phyloP scores from a whole-genome alignment of 176 grass and related monocot genomes.

The Neostapfia colusana region DNA sequence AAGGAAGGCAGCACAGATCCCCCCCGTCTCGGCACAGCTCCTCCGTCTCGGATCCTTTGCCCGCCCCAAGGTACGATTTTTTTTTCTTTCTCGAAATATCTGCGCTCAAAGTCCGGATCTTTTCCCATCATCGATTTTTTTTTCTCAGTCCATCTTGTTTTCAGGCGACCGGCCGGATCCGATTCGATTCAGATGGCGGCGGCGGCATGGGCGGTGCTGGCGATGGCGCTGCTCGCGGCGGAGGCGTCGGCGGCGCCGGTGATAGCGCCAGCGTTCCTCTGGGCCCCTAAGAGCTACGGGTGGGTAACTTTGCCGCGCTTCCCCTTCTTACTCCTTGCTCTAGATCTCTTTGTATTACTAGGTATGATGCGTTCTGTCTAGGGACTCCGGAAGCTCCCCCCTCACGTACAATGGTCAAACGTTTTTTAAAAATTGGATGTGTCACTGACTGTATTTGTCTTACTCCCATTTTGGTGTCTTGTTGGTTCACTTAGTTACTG shows the following conservation, averaged over 20 bases:
- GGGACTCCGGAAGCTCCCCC: no score
- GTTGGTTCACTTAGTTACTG: constrained; percentile 22
- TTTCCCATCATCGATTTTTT: background rate
- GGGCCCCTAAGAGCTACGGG: no score
- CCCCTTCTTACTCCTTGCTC: no score
- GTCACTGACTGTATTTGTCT: background rate
- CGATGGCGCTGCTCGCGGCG: no score
- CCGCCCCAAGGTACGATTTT: constrained; percentile 25
- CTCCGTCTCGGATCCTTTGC: background rate
- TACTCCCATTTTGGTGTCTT: background rate
- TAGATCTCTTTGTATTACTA: no score
- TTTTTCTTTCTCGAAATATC: background rate
- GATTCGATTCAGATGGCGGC: constrained; percentile 39
- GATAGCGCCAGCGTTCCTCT: no score
- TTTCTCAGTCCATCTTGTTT: background rate
- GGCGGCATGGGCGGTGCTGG: no score
- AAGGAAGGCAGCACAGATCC: background rate
- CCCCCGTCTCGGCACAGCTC: constrained; percentile 16
- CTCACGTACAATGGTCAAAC: no score
- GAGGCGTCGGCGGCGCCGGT: no score
- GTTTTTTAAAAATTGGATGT: no score
- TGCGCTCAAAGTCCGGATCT: background rate
- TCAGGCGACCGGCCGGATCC: background rate
- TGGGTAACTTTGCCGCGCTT: no score
- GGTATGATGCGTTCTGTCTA: no score